Evolutionary conservation across 192 early-diverging fungal genomes (phyloP).

Genomic region (Podila clonocystis): DNA sequence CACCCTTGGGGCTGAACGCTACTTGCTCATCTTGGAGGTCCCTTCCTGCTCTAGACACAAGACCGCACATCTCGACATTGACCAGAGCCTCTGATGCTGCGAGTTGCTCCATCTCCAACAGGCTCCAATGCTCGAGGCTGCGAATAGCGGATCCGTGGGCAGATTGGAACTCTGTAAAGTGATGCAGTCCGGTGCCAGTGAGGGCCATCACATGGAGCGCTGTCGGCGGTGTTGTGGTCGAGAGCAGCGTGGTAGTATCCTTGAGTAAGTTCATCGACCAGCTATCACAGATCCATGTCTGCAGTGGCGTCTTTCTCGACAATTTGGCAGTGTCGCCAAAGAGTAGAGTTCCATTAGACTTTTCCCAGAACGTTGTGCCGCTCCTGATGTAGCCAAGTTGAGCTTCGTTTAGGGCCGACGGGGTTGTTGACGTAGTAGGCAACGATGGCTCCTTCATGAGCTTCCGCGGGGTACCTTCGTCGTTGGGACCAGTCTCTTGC

Average conservation of each 20-base stretch:
- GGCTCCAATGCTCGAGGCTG: constrained; percentile 43
- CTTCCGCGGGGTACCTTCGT: background rate
- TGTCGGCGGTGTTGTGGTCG: background rate
- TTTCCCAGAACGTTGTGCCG: constrained; percentile 23
- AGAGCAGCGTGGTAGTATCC: background rate
- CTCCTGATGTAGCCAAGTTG: constrained; percentile 20
- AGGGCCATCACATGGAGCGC: constrained; percentile 33
- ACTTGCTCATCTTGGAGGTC: constrained; percentile 24
- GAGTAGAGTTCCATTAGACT: constrained; percentile 6
- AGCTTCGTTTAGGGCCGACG: background rate
- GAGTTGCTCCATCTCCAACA: constrained; percentile 34
- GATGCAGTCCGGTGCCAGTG: constrained; percentile 34
- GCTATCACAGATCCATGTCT: constrained; percentile 31
- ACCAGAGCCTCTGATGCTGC: background rate
- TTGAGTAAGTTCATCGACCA: constrained; percentile 20
- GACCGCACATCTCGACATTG: constrained; percentile 29
- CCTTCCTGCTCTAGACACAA: constrained; percentile 24
- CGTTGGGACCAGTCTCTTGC: background rate
- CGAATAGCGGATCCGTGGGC: background rate
- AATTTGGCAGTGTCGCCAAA: constrained; percentile 17
- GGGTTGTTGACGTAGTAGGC: too few species aligned
- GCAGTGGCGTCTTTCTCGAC: constrained; percentile 9
- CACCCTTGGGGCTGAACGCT: constrained; percentile 9
- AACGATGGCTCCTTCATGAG: constrained; percentile 4
- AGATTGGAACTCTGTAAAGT: constrained; percentile 14